These are phyloP conservation scores for Daldinia childiae DNA, from an alignment of 495 filamentous ascomycete species.

Conservation along the genomic window DNA sequence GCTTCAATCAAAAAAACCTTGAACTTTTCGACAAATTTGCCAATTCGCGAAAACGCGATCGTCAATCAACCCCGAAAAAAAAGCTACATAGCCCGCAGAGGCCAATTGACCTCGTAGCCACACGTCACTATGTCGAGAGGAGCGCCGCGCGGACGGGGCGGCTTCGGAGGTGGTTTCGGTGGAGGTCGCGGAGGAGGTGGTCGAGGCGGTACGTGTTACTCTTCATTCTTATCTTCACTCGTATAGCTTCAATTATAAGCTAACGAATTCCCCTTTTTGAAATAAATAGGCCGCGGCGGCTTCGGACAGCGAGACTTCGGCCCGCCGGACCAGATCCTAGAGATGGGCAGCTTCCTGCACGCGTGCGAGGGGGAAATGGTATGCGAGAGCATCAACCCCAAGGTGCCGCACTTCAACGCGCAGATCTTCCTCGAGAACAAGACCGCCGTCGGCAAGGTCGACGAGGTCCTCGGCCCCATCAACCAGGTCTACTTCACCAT, in stretches of 20 bases:
- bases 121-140: conserved; percentile 48
- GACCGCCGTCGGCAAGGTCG: conserved; percentile 88
- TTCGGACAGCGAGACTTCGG: conserved; percentile 63
- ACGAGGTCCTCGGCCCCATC: conserved; percentile 93
- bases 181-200: conserved; percentile 36
- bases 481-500: conserved; percentile 98
- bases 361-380: conserved; percentile 96
- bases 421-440: conserved; percentile 99
- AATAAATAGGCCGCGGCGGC: conserved; percentile 59
- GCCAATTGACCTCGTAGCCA: conserved; percentile 25
- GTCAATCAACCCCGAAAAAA: neutral
- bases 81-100: neutral
- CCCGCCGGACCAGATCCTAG: conserved; percentile 62
- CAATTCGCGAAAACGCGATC: neutral
- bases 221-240: no score
- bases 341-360: conserved; percentile 94
- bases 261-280: no score
- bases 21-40: neutral
- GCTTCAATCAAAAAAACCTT: neutral
- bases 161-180: conserved; percentile 42
- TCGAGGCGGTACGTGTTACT: conserved; percentile 39
- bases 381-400: conserved; percentile 90
- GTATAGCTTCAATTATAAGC: no score
- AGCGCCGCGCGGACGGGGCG: conserved; percentile 49
- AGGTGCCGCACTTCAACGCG: conserved; percentile 99